Evolutionary conservation across 306 rosid species (phyloP), one percentile per base, ranked within the genome.

Genomic region (Cucumis cinereus): DNA sequence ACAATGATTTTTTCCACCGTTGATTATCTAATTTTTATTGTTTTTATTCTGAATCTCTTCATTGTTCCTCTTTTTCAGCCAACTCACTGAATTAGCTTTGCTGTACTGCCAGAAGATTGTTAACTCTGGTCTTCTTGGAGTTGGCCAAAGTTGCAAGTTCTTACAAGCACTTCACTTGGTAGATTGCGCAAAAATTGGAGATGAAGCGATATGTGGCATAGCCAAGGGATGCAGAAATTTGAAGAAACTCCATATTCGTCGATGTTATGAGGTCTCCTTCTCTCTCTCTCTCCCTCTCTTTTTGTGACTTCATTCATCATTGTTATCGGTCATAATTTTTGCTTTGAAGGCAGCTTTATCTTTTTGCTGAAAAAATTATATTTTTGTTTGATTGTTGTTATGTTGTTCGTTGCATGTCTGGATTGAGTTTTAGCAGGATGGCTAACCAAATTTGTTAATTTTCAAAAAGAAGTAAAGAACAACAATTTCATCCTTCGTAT

Each of bases 111-210:
- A 90, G 80, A 89, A 85, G 83, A 92, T 94, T 30, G 92, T 91
- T 23, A 85, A 85, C 85, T 67, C 63, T 71, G 98, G 92, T 77
- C 96, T 94, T 62, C 79, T 85, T 73, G 92, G 81, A 81, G 85
- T 94, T 80, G 97, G 99, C 74, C 82, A 77, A 82, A 91, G 98
- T 67, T 95, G 98, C 83, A 89, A 85, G 85, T 87, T 88, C 84
- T 79, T 95, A 88, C 90, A 90, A 84, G 86, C 98, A 33, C 96
- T 95, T 80, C 90, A 90, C 87, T 83, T 95, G 88, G 96, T 92
- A 80, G 98, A 92, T 85, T 95, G 99, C 86, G 88, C 99, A 45
- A 83, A 85, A 80, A 89, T 95, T 74, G 96, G 98, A 73, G 96
- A 95, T 82, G 97, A 87, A 66, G 96, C 91, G 82, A 86, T 95